Evolutionary conservation across 371 early-diverging fungal species (phyloP), one percentile per base, ranked within the genome.

Genomic region (Conidiobolus incongruus): DNA sequence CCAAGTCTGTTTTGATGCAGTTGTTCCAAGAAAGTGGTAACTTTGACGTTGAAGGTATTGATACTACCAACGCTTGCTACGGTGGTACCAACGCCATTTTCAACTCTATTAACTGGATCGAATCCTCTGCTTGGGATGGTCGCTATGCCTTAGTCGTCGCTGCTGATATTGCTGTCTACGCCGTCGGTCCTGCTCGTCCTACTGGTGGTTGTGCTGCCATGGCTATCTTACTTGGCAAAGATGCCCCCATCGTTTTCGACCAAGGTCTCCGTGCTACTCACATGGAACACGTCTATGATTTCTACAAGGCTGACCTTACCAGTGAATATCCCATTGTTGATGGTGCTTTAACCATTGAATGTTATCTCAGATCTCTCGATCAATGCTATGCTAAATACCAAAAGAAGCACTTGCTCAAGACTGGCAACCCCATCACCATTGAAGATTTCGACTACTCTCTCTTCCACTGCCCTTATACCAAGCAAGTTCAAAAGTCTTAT

Each of bases 51-150:
- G 90, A 88, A 59, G 98, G 96, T 39, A 78, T 94, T 45, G 94
- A 93, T 54, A 91, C 88, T 44, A 91, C 84, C 58, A 95, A 95
- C 55, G 98, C 98, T 23, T 98, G 98, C 71, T 95, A 95, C 54
- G 96, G 98, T 51, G 98, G 95, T 47, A 92, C 94, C 35, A 77
- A 74, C 51, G 92, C 94, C 30, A 75, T 98, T 49, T 88, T 94
- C 67, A 90, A 91, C 58, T 77, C 93, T 35, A 61, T 93, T 55
- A 81, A 90, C 70, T 98, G 96, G 96, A 55, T 91, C 44, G 89
- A 92, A 55, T 81, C 82, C 16, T 74, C 81, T 3, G 71, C 76
- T 35, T 93, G 88, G 83, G 93, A 93, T 52, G 91, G 91, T 49
- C 81, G 85, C 40, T 61, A 70, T 49, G 86, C 83, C 23, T 68